These are phyloP conservation scores for Citrullus amarus DNA, from an alignment of 306 rosid species.

Conservation along the genomic window DNA sequence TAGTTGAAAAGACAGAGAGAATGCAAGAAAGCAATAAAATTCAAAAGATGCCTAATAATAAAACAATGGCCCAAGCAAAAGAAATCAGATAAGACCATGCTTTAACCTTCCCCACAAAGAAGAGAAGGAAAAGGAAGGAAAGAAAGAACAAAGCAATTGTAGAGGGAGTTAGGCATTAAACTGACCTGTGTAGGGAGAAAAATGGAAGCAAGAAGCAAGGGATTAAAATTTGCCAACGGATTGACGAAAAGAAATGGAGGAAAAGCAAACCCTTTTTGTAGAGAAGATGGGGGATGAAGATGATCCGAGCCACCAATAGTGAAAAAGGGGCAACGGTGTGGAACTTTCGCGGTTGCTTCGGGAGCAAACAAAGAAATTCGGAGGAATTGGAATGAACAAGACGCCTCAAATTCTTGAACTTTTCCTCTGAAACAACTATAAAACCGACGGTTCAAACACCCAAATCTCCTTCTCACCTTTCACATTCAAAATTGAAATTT, in stretches of 20 bases:
- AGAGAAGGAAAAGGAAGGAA: neutral
- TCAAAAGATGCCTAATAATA: neutral
- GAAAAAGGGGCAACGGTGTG: neutral
- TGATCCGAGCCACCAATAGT: neutral
- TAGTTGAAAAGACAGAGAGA: neutral
- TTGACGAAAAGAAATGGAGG: neutral
- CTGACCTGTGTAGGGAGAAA: neutral
- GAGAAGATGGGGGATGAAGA: neutral
- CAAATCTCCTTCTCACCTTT: neutral
- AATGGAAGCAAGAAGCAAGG: neutral
- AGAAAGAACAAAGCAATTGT: neutral
- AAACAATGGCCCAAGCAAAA: neutral
- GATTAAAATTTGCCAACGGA: neutral
- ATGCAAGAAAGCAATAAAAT: neutral
- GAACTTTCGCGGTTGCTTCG: neutral
- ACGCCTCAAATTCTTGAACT: slow-evolving; percentile 1
- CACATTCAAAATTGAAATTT: neutral
- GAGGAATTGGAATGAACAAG: neutral
- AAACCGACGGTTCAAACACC: neutral
- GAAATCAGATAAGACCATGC: neutral
- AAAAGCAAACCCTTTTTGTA: neutral
- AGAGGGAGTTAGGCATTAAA: neutral
- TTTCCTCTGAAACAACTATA: neutral
- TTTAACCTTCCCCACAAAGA: neutral
- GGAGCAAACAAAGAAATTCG: neutral